These are phyloP conservation scores for Sarocladium oryzae DNA, from an alignment of 2,329 filamentous ascomycete species.

Conservation along the genomic window DNA sequence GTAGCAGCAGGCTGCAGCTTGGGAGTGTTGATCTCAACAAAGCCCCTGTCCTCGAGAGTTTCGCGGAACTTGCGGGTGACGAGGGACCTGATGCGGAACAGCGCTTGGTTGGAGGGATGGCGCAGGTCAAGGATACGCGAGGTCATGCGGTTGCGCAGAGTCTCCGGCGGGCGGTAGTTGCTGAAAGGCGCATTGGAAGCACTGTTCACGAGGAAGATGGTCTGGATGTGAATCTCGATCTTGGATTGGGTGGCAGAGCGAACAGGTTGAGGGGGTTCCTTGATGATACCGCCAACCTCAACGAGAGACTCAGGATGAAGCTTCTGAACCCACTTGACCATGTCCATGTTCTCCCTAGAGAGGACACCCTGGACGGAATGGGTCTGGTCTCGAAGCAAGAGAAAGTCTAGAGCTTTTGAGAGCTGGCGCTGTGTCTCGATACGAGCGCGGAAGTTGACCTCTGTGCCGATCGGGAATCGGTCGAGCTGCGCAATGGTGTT, in stretches of 20 bases:
- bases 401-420: slow-evolving; percentile 75
- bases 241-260: slow-evolving; percentile 69
- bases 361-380: slow-evolving; percentile 81
- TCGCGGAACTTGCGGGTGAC: slow-evolving; percentile 75
- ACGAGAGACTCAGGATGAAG: slow-evolving; percentile 73
- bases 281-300: slow-evolving; percentile 66
- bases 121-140: slow-evolving; percentile 80
- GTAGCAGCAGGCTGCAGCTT: slow-evolving; percentile 87
- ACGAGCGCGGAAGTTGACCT: slow-evolving; percentile 35
- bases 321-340: slow-evolving; percentile 84
- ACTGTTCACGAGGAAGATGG: slow-evolving; percentile 44
- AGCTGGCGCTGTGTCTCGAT: slow-evolving; percentile 65
- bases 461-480: slow-evolving; percentile 28
- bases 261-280: slow-evolving; percentile 66
- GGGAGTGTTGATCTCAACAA: slow-evolving; percentile 90
- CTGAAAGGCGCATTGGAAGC: slow-evolving; percentile 44
- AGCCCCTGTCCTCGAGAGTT: slow-evolving; percentile 66
- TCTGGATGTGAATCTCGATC: slow-evolving; percentile 64
- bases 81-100: slow-evolving; percentile 80
- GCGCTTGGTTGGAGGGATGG: slow-evolving; percentile 77
- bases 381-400: slow-evolving; percentile 79
- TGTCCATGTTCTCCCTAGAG: slow-evolving; percentile 48
- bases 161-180: slow-evolving; percentile 58
- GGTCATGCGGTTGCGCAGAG: slow-evolving; percentile 60
- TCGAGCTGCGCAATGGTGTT: slow-evolving; percentile 32